Evolutionary conservation across 1,284 basidiomycete genomes (phyloP).

Genomic region (Trametes pubescens): DNA sequence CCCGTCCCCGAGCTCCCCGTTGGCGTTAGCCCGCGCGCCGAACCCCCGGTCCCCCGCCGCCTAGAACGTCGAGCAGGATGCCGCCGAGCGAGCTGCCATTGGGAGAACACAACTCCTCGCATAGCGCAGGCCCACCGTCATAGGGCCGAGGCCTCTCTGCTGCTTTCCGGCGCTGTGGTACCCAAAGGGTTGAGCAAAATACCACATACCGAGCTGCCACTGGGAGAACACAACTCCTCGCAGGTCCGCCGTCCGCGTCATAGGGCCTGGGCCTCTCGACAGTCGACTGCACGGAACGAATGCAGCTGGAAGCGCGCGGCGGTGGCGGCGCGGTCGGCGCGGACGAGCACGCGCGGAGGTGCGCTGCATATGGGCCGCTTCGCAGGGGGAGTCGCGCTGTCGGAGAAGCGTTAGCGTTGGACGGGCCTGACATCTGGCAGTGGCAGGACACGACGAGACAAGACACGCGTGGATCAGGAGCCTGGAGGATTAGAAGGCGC

Average conservation of each 20-base stretch:
- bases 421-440: not conserved
- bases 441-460: not conserved
- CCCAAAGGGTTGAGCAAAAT: no score
- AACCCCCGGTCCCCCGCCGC: not conserved
- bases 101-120: no score
- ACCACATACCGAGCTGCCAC: no score
- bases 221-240: no score
- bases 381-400: conserved; percentile 1
- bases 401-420: conserved; percentile 4
- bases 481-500: not conserved
- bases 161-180: no score
- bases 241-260: no score
- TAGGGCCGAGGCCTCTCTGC: not conserved
- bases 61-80: no score
- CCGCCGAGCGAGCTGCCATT: no score
- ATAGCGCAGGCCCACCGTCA: no score
- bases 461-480: not conserved
- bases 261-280: not conserved
- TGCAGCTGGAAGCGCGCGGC: not conserved
- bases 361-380: not conserved
- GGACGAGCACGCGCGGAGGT: not conserved
- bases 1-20: not conserved
- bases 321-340: not conserved
- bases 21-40: not conserved
- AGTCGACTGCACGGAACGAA: not conserved